phyloP scores from a whole-genome alignment of 768 basidiomycete genomes.

The Pleurotus tuber-regium region DNA sequence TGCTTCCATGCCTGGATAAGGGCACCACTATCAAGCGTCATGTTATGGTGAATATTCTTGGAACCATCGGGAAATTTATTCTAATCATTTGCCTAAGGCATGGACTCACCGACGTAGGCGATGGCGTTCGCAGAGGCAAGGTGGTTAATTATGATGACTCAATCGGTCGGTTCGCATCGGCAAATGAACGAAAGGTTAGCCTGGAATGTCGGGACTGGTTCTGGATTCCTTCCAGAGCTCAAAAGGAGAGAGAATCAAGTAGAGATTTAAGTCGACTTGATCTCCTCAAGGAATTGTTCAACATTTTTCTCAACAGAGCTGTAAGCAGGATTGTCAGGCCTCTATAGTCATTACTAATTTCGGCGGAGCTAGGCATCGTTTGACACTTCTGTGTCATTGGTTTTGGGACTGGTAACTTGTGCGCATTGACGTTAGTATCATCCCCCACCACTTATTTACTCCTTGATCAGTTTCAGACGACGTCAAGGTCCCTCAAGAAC shows the following conservation, averaged over 20 bases:
- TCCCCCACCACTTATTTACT: background rate
- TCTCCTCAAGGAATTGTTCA: slow-evolving; percentile 24
- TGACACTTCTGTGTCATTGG: slow-evolving; percentile 24
- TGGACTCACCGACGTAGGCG: slow-evolving; percentile 14
- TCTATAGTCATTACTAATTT: background rate
- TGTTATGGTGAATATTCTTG: slow-evolving; percentile 16
- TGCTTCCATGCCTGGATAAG: slow-evolving; percentile 8
- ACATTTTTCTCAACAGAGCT: slow-evolving; percentile 26
- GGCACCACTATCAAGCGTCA: slow-evolving; percentile 14
- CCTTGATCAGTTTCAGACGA: slow-evolving; percentile 19
- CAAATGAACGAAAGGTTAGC: background rate
- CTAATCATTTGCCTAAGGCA: too few species aligned
- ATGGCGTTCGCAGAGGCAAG: slow-evolving; percentile 11
- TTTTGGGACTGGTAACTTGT: slow-evolving; percentile 27
- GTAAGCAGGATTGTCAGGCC: slow-evolving; percentile 12
- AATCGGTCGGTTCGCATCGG: background rate
- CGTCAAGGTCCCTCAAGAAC: slow-evolving; percentile 18
- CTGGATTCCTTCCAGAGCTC: background rate
- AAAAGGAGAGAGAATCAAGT: slow-evolving; percentile 15
- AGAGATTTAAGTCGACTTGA: slow-evolving; percentile 20
- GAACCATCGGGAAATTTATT: background rate
- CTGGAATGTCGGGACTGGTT: slow-evolving; percentile 10
- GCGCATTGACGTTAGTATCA: background rate
- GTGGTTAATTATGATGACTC: background rate
- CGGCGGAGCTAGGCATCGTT: slow-evolving; percentile 22